Evolutionary conservation across 2,329 filamentous ascomycete species (phyloP).

Genomic region (Nemania sp.): DNA sequence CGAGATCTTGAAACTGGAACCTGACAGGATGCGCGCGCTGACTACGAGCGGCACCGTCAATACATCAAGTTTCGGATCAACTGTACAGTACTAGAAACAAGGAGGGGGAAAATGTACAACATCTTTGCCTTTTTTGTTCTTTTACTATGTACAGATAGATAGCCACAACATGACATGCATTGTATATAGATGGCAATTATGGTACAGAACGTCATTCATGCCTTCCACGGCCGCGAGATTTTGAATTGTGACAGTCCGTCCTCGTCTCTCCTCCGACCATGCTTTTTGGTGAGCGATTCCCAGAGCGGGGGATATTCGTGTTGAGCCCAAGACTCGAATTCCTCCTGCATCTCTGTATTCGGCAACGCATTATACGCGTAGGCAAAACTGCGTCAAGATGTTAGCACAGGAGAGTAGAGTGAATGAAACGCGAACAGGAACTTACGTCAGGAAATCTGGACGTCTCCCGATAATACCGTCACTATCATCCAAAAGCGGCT

Average conservation of each 20-base stretch:
- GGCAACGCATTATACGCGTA: constrained; percentile 75
- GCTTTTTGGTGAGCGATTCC: constrained; percentile 63
- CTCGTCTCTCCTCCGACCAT: constrained; percentile 47
- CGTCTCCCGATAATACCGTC: constrained; percentile 59
- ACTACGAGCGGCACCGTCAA: constrained; percentile 22
- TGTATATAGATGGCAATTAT: constrained; percentile 35
- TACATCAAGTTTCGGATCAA: not conserved
- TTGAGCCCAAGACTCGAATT: constrained; percentile 75
- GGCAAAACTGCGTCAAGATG: constrained; percentile 56
- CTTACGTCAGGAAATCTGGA: constrained; percentile 36
- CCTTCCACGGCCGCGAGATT: constrained; percentile 51
- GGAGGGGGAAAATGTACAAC: constrained; percentile 36
- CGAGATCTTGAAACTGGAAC: constrained; percentile 63
- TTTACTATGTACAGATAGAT: constrained; percentile 39
- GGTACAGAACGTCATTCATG: constrained; percentile 50
- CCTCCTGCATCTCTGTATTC: constrained; percentile 64
- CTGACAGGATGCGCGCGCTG: constrained; percentile 23
- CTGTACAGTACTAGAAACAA: constrained; percentile 3
- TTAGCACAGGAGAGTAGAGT: constrained; percentile 15
- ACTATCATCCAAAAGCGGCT: constrained; percentile 67
- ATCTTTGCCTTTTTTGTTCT: constrained; percentile 27
- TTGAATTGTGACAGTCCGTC: constrained; percentile 54
- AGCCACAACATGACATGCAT: constrained; percentile 23
- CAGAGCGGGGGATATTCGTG: constrained; percentile 69
- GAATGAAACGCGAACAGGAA: not conserved